Base-by-base conservation (phyloP, 768 basidiomycete genomes). In the Russula vinacea region DNA sequence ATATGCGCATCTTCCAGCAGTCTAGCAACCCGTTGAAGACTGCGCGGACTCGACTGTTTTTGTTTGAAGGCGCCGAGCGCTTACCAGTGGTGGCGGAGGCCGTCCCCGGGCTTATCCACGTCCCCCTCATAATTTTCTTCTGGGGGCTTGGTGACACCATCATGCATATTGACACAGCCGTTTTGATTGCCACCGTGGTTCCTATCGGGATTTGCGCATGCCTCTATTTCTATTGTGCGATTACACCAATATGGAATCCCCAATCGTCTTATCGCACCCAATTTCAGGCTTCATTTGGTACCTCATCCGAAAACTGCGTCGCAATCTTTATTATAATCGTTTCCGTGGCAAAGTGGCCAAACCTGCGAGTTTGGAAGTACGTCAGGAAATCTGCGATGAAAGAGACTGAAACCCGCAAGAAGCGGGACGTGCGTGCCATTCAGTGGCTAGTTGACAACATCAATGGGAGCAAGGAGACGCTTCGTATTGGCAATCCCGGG, bases 81-180 rank as follows among this genome's bases (percentile, higher is more conserved):
- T 83, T 83, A 72, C 70, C 75, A 14, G 68, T 73, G 1, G 68
- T 83, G 11, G 78, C 82, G 1, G 76, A 78, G 37, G 65, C 73
- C 14, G 77, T 83, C 37, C 81, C 2, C 10, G 72, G 77, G 24
- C 75, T 83, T 16, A 75, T 84, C 22, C 82, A 83, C 62, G 69
- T 79, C 7, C 80, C 81, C 1, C 73, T 47, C 45, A 47, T 47
- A 22, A n/a, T 47, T 11, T 47, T 47, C 45, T 47, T 47, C 45
- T 47, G 45, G 35, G 79, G 80, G 37, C 74, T 84, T 24, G 70
- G 81, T 39, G 75, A 77, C 24, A 80, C 82, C 66, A 71, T 82
- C 32, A 68, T 70, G 56, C 71, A 76, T 9, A 69, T 69, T 50
- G 67, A 71, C 45, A 40, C 1, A 2, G n/a, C 37, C 4, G 62